Base-by-base conservation (phyloP, 2,329 filamentous ascomycete species). In the Dryadomyces quercivorus region DNA sequence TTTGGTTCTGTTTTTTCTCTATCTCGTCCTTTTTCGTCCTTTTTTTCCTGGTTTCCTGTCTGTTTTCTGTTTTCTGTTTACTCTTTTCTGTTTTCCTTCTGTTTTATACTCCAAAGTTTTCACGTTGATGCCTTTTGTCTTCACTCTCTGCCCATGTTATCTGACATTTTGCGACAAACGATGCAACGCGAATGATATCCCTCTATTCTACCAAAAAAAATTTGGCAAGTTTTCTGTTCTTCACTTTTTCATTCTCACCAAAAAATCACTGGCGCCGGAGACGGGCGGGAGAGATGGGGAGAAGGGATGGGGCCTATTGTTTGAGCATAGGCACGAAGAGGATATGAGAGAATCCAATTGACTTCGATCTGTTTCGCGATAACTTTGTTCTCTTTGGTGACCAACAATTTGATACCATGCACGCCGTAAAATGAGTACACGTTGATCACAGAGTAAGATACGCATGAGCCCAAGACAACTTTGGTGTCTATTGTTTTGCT, bases 141-240 rank as follows among this genome's bases (percentile, higher is more conserved):
- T 52, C 34, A n/a, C 21, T 43, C 22, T 56, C 16, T 21, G 42
- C 55, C 43, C 16, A 15, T 49, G 21, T 54, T 47, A 31, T 9
- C 18, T 20, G 40, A 31, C 51, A 15, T 44, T 51, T 50, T 44
- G 51, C 44, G 47, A 52, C 55, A 26, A 52, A 55, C 26, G 53
- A 59, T 54, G 53, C 55, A 51, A 56, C 46, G 55, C 53, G 52
- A 56, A 58, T 59, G 59, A 59, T 58, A 61, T 60, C 53, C 57
- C 26, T 31, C 50, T 18, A 21, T 34, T 55, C 45, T 56, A 52
- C 26, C 44, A 56, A 50, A 43, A 34, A 55, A 55, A 55, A 55
- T 44, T 44, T 44, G 42, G 42, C 18, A 18, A 44, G 16, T 44
- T n/a, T 44, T 20, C 16, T n/a, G 8, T 44, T 12, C 16, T n/a